Evolutionary conservation across 2,329 filamentous ascomycete genomes (phyloP).

Genomic region (Pseudocercospora fijiensis): DNA sequence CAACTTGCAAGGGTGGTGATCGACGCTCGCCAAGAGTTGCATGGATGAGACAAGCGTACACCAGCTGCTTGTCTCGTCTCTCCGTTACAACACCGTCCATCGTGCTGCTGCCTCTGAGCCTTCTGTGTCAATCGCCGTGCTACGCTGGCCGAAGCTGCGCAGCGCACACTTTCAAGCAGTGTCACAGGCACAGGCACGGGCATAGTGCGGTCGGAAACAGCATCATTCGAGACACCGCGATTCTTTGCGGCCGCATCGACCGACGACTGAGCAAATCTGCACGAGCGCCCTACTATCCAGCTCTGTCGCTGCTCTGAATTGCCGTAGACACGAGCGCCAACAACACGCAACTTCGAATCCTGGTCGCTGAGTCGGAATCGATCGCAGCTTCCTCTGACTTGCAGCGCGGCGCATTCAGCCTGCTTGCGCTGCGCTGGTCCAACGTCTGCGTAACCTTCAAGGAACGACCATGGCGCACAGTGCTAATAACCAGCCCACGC

Average conservation of each 20-base stretch:
- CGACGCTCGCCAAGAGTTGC: background rate
- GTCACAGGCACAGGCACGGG: background rate
- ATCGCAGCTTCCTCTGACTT: background rate
- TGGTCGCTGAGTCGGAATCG: background rate
- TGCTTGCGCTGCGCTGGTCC: conserved; percentile 1
- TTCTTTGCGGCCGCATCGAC: background rate
- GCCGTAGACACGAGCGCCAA: background rate
- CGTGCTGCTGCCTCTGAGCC: too few species aligned
- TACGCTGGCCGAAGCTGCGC: too few species aligned
- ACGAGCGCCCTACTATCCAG: background rate
- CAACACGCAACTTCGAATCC: background rate
- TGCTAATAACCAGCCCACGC: conserved; percentile 55
- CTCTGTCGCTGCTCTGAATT: background rate
- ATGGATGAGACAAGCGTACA: background rate
- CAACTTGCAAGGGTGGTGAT: background rate
- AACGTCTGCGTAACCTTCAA: background rate
- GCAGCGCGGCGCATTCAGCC: background rate
- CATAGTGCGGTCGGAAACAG: background rate
- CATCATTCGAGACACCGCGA: background rate
- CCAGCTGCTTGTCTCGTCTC: background rate
- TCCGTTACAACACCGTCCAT: background rate
- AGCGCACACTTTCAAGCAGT: too few species aligned
- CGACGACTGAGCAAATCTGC: background rate
- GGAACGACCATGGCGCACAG: background rate
- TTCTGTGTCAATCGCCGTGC: too few species aligned